phyloP scores from a whole-genome alignment of 768 basidiomycete genomes.

The Trametes villosa region DNA sequence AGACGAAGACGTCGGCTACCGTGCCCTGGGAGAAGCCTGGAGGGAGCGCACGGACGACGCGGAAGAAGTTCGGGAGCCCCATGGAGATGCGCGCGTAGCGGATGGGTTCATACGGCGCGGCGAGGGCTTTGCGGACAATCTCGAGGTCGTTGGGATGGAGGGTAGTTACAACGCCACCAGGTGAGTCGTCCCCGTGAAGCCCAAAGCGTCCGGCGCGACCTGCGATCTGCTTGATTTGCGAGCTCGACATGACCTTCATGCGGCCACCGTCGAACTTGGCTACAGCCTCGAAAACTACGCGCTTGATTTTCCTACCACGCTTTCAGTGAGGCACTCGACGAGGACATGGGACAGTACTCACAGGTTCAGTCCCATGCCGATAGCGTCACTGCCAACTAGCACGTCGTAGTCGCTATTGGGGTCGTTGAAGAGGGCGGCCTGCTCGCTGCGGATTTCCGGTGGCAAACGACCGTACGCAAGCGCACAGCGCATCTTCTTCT shows the following conservation, averaged over 20 bases:
- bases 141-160: conserved; percentile 65
- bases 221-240: conserved; percentile 92
- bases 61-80: conserved; percentile 29
- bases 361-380: conserved; percentile 98
- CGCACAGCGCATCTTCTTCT: conserved; percentile 80
- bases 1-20: conserved; percentile 53
- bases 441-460: conserved; percentile 89
- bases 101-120: conserved; percentile 53
- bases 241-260: conserved; percentile 55
- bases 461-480: conserved; percentile 93
- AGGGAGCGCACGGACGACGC: conserved; percentile 49
- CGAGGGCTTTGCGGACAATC: conserved; percentile 59
- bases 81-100: conserved; percentile 53
- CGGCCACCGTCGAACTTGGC: conserved; percentile 63
- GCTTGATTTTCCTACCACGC: conserved; percentile 79
- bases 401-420: conserved; percentile 83
- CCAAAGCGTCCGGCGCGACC: conserved; percentile 93
- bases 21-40: conserved; percentile 42
- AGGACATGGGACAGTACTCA: conserved; percentile 43
- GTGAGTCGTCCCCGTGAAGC: conserved; percentile 49
- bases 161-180: conserved; percentile 76
- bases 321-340: background rate
- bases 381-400: conserved; percentile 91
- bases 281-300: conserved; percentile 77
- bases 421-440: conserved; percentile 92